Base-by-base conservation (phyloP, 306 rosid genomes). In the Trichosanthes cucumerina region DNA sequence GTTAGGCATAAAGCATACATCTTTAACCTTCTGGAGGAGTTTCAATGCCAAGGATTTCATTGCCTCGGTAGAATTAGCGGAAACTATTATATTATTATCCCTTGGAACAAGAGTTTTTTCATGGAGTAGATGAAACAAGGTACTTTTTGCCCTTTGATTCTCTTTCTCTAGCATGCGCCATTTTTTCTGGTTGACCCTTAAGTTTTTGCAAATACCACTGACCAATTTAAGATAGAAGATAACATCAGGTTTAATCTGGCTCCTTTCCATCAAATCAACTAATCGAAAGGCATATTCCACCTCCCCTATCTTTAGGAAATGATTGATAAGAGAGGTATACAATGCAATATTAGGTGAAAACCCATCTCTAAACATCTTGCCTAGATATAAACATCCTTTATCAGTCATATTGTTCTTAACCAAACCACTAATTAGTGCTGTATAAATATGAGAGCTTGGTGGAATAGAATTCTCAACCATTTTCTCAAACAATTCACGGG, bases 371-470 rank as follows among this genome's bases (percentile, higher is more conserved):
- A 82, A 78, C 90, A 87, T 87, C 71, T 74, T 87, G 41, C 57
- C 81, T 52, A 87, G 82, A 76, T 87, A 84, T n/a, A 54, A 7
- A 58, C 86, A 87, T 49, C 86, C 90, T 54, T 60, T 47, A 1
- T 80, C 81, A 82, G 69, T 80, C 90, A 84, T 82, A 64, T 81
- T 71, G 68, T 49, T 78, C 78, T 84, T 84, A 24, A 84, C 81
- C 65, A 87, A 78, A 16, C 86, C 86, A 82, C 81, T 80, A 34
- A 87, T 80, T 12, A 87, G 83, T 57, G 79, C 78, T n/a, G 86
- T 87, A 79, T 84, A 84, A 24, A 56, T 82, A 84, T 5, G 70
- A 81, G 83, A 80, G 73, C 86, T 60, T 80, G 90, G 88, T 71
- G 66, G 75, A 23, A 87, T 80, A 38, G 86, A 84, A 60, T 82